Conservation (phyloP, 2,329 filamentous ascomycete genomes). For the Alternaria angustiovoidea region DNA sequence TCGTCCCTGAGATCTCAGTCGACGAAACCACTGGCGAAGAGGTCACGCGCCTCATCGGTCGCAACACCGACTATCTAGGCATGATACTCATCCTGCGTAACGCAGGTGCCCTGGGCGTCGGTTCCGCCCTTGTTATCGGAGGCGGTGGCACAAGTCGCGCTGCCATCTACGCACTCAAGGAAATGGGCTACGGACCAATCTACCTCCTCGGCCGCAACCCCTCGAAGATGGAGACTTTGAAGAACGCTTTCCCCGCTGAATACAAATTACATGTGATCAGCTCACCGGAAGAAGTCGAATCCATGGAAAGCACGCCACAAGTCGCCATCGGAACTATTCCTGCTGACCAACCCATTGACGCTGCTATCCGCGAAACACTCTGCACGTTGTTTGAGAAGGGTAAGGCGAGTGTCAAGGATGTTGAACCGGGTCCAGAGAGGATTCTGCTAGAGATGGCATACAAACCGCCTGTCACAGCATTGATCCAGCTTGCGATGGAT, state of each 20-base stretch:
- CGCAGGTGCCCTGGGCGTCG: slow-evolving; percentile 60
- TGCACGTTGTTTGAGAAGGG: slow-evolving; percentile 59
- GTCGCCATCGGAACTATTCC: slow-evolving; percentile 92
- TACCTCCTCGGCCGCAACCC: slow-evolving; percentile 84
- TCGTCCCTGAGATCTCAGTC: slow-evolving; percentile 67
- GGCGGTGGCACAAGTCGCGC: slow-evolving; percentile 92
- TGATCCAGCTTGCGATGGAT: slow-evolving; percentile 84
- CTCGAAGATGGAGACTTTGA: slow-evolving; percentile 72
- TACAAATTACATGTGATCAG: slow-evolving; percentile 70
- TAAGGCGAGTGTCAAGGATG: slow-evolving; percentile 20
- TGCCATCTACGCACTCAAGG: slow-evolving; percentile 85
- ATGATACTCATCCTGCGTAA: slow-evolving; percentile 82
- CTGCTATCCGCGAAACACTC: slow-evolving; percentile 71
- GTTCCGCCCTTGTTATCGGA: slow-evolving; percentile 81
- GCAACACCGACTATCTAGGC: slow-evolving; percentile 96
- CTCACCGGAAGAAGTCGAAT: slow-evolving; percentile 60
- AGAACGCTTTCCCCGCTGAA: slow-evolving; percentile 73
- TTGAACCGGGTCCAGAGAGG: slow-evolving; percentile 42
- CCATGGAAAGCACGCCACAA: slow-evolving; percentile 60
- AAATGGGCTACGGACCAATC: slow-evolving; percentile 83
- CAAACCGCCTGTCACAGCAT: slow-evolving; percentile 80
- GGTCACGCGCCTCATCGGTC: slow-evolving; percentile 70
- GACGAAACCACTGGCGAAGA: slow-evolving; percentile 52
- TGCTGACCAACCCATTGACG: slow-evolving; percentile 83
- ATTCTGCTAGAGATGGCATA: slow-evolving; percentile 95